Base-by-base conservation (phyloP, 2,329 filamentous ascomycete species). In the Aspergillus persii region DNA sequence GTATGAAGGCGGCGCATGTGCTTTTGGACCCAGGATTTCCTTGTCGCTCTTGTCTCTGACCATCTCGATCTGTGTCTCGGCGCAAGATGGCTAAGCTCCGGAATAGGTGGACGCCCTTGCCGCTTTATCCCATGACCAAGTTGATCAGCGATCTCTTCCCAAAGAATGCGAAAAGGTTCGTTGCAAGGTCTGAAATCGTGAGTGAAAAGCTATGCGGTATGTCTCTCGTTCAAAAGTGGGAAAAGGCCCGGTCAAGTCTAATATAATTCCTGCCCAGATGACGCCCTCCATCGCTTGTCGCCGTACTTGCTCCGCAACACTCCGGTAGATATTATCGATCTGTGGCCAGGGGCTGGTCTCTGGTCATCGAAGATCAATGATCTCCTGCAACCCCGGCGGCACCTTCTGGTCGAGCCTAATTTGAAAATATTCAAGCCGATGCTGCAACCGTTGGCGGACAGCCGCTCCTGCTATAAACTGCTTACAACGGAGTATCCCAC, bases 241-340 rank as follows among this genome's bases (percentile, higher is more conserved):
- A 11, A 6, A 26, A 2, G 6, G 11, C 4, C 29, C 8, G 7
- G 6, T 9, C 15, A 27, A 50, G 50, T 27, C 58, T 61, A 54
- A 63, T 53, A 50, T 30, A 39, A 7, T 4, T 11, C 4, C 18
- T 39, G 50, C 51, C 12, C 67, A 79, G 89, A 92, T 69, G 87
- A 94, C 66, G 78, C 90, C 12, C 67, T 96, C 50, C 72, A 84
- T 6, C 90, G 90, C 61, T 77, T 96, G n/a, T 85, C 84, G 2
- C 83, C 84, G 1, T 86, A 86, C 2, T 82, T 98, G 18, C 78
- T 85, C 36, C 84, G 86, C 49, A 88, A 95, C 73, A 79, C 81
- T 53, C 90, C 91, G 56, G 92, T 93, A 76, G 92, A 96, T 68
- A 83, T 98, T 49, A 80, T 99, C 67, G 94, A 98, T 71, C 79